These are phyloP conservation scores for Paramecium bursaria DNA, from an alignment of 73 alveolate genomes.

Conservation along the genomic window DNA sequence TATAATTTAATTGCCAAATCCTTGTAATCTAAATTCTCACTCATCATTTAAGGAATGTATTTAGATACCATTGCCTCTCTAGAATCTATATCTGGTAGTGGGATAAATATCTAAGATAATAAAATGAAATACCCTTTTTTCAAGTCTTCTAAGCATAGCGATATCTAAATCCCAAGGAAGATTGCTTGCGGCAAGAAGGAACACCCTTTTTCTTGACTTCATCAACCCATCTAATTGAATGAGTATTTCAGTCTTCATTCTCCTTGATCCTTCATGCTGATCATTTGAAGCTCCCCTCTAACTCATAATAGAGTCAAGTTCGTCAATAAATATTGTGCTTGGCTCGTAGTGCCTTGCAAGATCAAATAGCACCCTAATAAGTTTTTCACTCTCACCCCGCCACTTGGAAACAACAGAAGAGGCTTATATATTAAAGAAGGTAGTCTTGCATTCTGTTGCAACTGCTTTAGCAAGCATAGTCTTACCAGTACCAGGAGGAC, in stretches of 20 bases:
- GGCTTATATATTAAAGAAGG: constrained; percentile 98
- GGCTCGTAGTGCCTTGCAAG: constrained; percentile 98
- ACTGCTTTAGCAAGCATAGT: constrained; percentile 99
- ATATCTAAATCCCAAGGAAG: constrained; percentile 99
- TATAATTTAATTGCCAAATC: constrained; percentile 83
- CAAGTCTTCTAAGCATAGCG: constrained; percentile 98
- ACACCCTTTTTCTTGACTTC: constrained; percentile 94
- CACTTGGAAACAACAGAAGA: constrained; percentile 98
- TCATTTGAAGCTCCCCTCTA: constrained; percentile 88
- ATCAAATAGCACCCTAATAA: constrained; percentile 96
- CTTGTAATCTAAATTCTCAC: constrained; percentile 80
- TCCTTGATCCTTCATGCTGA: constrained; percentile 98
- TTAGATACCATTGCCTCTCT: constrained; percentile 87
- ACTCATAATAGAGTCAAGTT: constrained; percentile 97
- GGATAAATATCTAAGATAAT: constrained; percentile 79
- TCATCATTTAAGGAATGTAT: constrained; percentile 81
- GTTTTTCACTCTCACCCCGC: constrained; percentile 99
- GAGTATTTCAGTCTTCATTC: constrained; percentile 99
- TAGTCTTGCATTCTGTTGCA: constrained; percentile 98
- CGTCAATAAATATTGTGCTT: constrained; percentile 98
- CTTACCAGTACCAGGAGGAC: constrained; percentile 99
- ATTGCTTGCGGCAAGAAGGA: constrained; percentile 98
- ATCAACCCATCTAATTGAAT: constrained; percentile 97
- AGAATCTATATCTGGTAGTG: constrained; percentile 91
- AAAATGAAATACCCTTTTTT: constrained; percentile 82